Evolutionary conservation across 768 basidiomycete genomes (phyloP).

Genomic region (Udeniomyces megalosporus): DNA sequence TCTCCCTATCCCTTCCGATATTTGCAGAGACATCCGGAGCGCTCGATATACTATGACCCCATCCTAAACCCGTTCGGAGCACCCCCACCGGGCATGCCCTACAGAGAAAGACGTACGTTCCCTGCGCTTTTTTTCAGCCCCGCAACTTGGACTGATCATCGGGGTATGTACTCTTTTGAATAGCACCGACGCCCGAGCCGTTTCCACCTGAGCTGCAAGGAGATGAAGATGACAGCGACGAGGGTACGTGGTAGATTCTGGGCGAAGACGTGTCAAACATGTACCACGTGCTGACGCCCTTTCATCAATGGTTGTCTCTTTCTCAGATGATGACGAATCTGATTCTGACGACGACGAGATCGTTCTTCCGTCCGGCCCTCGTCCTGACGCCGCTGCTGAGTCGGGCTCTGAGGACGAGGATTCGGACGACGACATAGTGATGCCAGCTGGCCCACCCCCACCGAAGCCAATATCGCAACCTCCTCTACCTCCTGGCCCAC

Average conservation of each 20-base stretch:
- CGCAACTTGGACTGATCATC: background rate
- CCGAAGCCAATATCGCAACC: constrained; percentile 20
- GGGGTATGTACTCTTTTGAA: too few species aligned
- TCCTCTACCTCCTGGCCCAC: constrained; percentile 21
- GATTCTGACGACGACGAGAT: constrained; percentile 26
- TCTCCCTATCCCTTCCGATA: background rate
- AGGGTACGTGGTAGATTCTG: background rate
- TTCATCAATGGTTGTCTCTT: background rate
- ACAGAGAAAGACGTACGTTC: constrained; percentile 61
- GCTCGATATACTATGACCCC: constrained; percentile 62
- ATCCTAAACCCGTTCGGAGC: constrained; percentile 87
- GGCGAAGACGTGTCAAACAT: too few species aligned
- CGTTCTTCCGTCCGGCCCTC: constrained; percentile 4
- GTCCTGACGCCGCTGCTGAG: background rate
- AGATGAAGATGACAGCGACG: background rate
- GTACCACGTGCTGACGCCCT: too few species aligned
- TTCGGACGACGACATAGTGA: constrained; percentile 27
- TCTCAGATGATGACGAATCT: background rate
- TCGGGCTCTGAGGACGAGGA: constrained; percentile 28
- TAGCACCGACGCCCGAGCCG: constrained; percentile 8
- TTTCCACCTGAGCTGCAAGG: constrained; percentile 3
- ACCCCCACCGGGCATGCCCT: constrained; percentile 94
- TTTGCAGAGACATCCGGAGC: constrained; percentile 54
- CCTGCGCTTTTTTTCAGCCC: background rate
- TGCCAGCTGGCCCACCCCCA: constrained; percentile 32